These are phyloP conservation scores for Wickerhamiella siamensis DNA, from an alignment of 805 yeast species.

Conservation along the genomic window DNA sequence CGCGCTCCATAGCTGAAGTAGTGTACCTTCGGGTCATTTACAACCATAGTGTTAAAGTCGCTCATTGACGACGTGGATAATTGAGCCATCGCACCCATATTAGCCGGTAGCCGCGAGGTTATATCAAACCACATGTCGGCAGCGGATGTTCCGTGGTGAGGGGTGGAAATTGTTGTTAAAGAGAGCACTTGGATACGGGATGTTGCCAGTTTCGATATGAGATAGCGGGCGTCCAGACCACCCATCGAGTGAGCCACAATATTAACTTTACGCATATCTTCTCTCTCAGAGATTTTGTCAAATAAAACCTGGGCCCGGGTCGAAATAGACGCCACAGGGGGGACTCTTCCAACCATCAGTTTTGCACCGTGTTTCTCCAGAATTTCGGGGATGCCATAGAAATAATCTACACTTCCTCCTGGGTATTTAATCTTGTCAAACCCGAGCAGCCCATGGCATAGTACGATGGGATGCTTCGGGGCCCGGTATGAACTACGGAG, in stretches of 20 bases:
- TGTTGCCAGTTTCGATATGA: constrained; percentile 42
- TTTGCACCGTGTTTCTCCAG: constrained; percentile 48
- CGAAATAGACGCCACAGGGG: constrained; percentile 65
- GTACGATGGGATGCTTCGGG: constrained; percentile 43
- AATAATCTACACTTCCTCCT: constrained; percentile 41
- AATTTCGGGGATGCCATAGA: constrained; percentile 64
- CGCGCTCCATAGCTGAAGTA: constrained; percentile 79
- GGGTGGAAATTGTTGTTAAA: constrained; percentile 74
- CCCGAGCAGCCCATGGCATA: constrained; percentile 82
- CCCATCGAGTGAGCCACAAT: constrained; percentile 90
- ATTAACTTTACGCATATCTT: constrained; percentile 36
- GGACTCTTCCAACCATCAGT: constrained; percentile 62
- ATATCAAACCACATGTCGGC: constrained; percentile 48
- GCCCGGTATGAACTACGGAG: constrained; percentile 10
- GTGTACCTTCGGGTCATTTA: constrained; percentile 44
- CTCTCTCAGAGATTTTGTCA: constrained; percentile 30
- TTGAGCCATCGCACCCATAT: constrained; percentile 38
- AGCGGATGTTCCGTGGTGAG: constrained; percentile 74
- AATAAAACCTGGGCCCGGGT: constrained; percentile 50
- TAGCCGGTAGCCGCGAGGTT: constrained; percentile 18
- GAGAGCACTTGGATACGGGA: constrained; percentile 47
- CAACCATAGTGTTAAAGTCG: constrained; percentile 38
- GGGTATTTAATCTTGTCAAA: constrained; percentile 46
- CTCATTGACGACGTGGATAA: constrained; percentile 43
- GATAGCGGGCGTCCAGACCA: constrained; percentile 69